These are phyloP conservation scores for Penicillium paneum DNA, from an alignment of 2,329 filamentous ascomycete species.

Conservation along the genomic window DNA sequence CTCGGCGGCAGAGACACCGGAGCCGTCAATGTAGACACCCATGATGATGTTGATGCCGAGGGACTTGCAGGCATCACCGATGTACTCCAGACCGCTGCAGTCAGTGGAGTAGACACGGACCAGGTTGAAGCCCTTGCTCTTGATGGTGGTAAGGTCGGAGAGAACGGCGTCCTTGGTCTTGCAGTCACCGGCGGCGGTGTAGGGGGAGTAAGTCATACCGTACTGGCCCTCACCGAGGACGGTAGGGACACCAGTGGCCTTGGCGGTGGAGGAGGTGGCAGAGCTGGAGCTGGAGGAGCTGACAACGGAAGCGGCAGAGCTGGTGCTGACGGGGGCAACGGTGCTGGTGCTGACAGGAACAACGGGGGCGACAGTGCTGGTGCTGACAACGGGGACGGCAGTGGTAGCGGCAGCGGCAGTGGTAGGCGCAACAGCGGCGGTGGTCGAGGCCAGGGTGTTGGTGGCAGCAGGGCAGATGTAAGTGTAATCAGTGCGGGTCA, in stretches of 20 bases:
- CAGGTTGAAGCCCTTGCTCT: slow-evolving; percentile 62
- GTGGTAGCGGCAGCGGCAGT: slow-evolving; percentile 20
- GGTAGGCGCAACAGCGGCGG: slow-evolving; percentile 24
- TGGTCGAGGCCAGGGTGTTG: slow-evolving; percentile 29
- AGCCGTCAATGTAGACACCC: slow-evolving; percentile 77
- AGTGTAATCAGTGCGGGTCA: slow-evolving; percentile 66
- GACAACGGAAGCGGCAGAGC: slow-evolving; percentile 6
- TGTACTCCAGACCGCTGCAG: slow-evolving; percentile 74
- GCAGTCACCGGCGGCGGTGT: slow-evolving; percentile 58
- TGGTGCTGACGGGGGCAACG: slow-evolving; percentile 15
- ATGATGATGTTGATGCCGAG: slow-evolving; percentile 75
- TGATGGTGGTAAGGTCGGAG: slow-evolving; percentile 61
- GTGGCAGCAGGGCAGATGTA: slow-evolving; percentile 67
- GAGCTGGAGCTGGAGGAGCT: slow-evolving; percentile 13
- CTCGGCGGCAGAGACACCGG: slow-evolving; percentile 59
- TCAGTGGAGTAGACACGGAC: slow-evolving; percentile 89
- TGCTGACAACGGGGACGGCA: slow-evolving; percentile 8
- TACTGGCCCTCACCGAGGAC: slow-evolving; percentile 51
- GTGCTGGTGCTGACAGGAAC: no score
- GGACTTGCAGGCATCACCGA: slow-evolving; percentile 65
- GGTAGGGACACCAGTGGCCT: slow-evolving; percentile 9
- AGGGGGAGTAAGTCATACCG: slow-evolving; percentile 80
- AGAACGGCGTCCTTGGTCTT: slow-evolving; percentile 60
- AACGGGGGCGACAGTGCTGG: not conserved
- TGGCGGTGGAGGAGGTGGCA: slow-evolving; percentile 19